phyloP scores from a whole-genome alignment of 345 rosid genomes.

The Schrenkiella parvula region DNA sequence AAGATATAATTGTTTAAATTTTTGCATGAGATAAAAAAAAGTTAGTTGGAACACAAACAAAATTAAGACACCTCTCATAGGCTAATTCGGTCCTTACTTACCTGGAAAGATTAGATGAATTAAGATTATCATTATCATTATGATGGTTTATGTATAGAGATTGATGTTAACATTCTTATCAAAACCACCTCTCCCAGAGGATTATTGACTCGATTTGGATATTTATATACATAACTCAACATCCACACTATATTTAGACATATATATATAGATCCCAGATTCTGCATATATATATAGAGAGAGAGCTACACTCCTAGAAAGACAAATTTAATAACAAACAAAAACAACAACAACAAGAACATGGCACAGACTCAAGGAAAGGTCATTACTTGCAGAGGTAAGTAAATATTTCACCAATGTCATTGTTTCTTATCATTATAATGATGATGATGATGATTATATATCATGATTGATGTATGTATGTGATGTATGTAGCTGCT shows the following conservation, averaged over 20 bases:
- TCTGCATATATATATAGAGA: background rate
- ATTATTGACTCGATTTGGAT: conserved; percentile 16
- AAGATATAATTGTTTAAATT: background rate
- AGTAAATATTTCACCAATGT: background rate
- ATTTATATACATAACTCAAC: background rate
- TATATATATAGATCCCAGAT: background rate
- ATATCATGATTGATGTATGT: background rate
- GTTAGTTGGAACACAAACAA: conserved; percentile 11
- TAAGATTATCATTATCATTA: background rate
- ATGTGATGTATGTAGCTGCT: conserved; percentile 43
- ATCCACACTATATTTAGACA: conserved; percentile 3
- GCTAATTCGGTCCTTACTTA: background rate
- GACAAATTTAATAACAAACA: background rate
- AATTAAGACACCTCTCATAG: background rate
- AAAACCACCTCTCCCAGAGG: conserved; percentile 13
- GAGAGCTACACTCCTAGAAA: background rate
- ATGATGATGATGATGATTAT: background rate
- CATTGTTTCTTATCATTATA: background rate
- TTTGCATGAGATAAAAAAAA: conserved; percentile 1
- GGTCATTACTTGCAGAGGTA: conserved; percentile 35
- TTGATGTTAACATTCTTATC: background rate
- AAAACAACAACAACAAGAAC: background rate
- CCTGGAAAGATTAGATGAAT: background rate
- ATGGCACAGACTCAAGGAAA: conserved; percentile 29
- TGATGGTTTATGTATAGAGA: background rate